Evolutionary conservation across 2,329 filamentous ascomycete genomes (phyloP).

Genomic region (Scolecobasidium constrictum): DNA sequence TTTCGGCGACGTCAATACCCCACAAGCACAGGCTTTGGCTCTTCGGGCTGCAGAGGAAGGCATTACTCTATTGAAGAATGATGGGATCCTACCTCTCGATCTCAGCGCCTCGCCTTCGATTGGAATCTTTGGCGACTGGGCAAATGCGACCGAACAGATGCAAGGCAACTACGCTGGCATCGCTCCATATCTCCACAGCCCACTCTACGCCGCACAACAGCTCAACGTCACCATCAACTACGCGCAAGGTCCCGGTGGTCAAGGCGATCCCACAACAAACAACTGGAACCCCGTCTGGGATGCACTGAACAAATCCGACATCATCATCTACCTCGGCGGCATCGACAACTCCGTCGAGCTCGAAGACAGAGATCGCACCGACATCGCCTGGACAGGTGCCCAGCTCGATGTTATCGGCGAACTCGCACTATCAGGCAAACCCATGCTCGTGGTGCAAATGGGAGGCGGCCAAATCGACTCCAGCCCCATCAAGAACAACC

Average conservation of each 20-base stretch:
- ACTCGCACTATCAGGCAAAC: conserved; percentile 36
- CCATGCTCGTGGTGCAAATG: conserved; percentile 41
- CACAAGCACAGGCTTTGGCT: conserved; percentile 43
- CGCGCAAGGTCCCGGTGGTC: conserved; percentile 24
- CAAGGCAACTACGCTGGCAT: conserved; percentile 49
- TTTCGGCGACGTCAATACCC: conserved; percentile 46
- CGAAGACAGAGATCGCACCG: conserved; percentile 41
- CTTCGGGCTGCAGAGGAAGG: conserved; percentile 39
- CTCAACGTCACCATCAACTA: conserved; percentile 36
- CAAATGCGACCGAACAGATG: conserved; percentile 45
- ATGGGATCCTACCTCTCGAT: conserved; percentile 35
- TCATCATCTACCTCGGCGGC: conserved; percentile 45
- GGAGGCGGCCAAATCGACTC: conserved; percentile 43
- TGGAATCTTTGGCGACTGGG: conserved; percentile 48
- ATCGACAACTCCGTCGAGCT: conserved; percentile 42
- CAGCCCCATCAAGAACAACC: conserved; percentile 35
- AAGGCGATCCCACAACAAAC: conserved; percentile 20
- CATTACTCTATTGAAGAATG: conserved; percentile 42
- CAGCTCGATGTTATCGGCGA: conserved; percentile 41
- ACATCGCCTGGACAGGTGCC: conserved; percentile 40
- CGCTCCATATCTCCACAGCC: conserved; percentile 44
- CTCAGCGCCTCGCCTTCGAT: conserved; percentile 29
- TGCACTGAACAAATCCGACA: conserved; percentile 34
- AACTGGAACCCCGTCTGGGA: conserved; percentile 18
- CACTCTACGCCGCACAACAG: conserved; percentile 39